These are phyloP conservation scores for Gymnopilus dilepis DNA, from an alignment of 768 basidiomycete genomes.

Conservation along the genomic window DNA sequence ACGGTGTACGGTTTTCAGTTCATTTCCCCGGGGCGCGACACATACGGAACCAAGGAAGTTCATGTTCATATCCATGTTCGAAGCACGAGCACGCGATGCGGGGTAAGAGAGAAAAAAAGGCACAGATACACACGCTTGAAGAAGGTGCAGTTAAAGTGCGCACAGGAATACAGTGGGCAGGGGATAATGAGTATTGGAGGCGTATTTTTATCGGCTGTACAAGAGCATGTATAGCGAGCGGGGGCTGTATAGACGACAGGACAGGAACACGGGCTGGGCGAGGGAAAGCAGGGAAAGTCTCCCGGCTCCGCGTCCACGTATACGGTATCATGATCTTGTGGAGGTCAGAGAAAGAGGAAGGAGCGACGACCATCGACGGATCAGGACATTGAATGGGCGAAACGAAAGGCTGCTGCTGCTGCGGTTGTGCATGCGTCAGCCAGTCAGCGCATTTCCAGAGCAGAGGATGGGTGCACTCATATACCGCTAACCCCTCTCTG, in stretches of 20 bases:
- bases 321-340: no score
- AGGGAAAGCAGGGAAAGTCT: neutral
- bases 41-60: constrained; percentile 5
- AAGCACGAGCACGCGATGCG: constrained; percentile 7
- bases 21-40: neutral
- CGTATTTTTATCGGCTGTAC: constrained; percentile 4
- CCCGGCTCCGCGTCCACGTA: constrained; percentile 6
- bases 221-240: neutral
- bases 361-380: neutral
- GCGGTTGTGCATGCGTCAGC: constrained; percentile 1
- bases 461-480: neutral
- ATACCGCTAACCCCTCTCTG: neutral
- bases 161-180: neutral
- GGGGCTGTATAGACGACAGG: neutral
- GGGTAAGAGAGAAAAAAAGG: constrained; percentile 4
- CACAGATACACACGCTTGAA: no score
- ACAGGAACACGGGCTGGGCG: neutral
- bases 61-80: no score
- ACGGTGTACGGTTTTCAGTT: neutral
- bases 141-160: neutral
- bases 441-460: neutral
- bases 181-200: neutral
- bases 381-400: neutral
- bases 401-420: no score
- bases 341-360: neutral